These are phyloP conservation scores for Boehmeria nivea DNA, from an alignment of 306 rosid species.

Conservation along the genomic window DNA sequence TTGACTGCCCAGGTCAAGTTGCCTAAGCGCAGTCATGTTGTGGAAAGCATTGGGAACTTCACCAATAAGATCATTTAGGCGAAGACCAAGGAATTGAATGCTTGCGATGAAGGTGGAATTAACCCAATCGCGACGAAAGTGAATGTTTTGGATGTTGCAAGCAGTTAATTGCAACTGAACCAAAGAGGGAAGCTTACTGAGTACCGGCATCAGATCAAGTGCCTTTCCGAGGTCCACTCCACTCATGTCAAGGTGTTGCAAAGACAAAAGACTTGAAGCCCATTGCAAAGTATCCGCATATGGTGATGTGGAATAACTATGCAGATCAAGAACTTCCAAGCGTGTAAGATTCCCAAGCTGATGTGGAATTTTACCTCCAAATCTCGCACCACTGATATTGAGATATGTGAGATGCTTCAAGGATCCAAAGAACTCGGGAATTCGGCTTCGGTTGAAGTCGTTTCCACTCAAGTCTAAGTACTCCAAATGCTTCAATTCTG, in stretches of 20 bases:
- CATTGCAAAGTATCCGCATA: conserved; percentile 1
- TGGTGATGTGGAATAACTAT: background rate
- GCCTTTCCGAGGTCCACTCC: background rate
- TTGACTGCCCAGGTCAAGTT: background rate
- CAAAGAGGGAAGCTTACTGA: conserved; percentile 10
- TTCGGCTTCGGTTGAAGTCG: background rate
- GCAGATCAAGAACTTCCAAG: conserved; percentile 1
- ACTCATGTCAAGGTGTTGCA: conserved; percentile 6
- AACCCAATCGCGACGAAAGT: background rate
- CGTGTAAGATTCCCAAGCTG: conserved; percentile 2
- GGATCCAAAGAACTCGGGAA: conserved; percentile 20
- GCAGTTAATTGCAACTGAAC: background rate
- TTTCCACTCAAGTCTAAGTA: conserved; percentile 24
- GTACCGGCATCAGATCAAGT: conserved; percentile 2
- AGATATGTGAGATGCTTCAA: conserved; percentile 9
- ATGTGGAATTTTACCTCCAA: conserved; percentile 9
- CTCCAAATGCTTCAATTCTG: conserved; percentile 7
- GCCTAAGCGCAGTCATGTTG: conserved; percentile 7
- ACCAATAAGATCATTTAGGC: background rate
- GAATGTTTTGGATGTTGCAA: background rate
- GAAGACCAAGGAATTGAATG: background rate
- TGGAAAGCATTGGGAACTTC: background rate
- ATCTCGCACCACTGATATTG: conserved; percentile 5
- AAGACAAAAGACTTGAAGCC: background rate
- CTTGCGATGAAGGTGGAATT: too few species aligned